Evolutionary conservation across 2,329 filamentous ascomycete genomes (phyloP), one percentile per base, ranked within the genome.

Genomic region (Fusarium mexicanum): DNA sequence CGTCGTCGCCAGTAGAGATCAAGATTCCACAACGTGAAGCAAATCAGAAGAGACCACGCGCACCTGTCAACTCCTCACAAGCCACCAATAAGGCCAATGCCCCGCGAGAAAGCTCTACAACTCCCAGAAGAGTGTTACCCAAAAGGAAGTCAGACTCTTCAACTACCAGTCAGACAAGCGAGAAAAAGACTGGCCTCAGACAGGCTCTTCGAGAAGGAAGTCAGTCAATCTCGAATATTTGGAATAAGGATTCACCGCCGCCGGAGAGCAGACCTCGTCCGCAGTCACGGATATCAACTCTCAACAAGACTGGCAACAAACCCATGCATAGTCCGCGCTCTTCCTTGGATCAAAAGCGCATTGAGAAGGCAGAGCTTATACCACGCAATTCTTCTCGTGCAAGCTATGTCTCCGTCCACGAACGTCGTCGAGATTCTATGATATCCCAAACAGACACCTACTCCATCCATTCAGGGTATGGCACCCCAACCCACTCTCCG

Each of bases 401-500:
- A 41, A 87, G 86, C 51, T 87, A 86, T 70, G 83, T 88, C 18
- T 87, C 88, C 1, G 80, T 88, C 8, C 86, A 87, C 43, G 86
- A 90, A 55, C 83, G 81, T 33, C 84, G 86, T 8, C 85, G 87
- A 29, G 86, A 88, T 71, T 91, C 89, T 1, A 78, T 89, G 18
- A 83, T 89, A 8, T 90, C 89, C 0, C 84, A 88, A 58, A 88
- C 88, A 3, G 89, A 90, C 63, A 86, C 87, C 2, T 88, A 87
- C 66, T 88, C 88, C 0, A 80, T 89, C 31, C 85, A 87, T 61
- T 85, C 87, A 0, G 78, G 83, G 24, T 84, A 87, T 24, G 83
- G 83, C 48, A 80, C 83, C 12, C 80, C 84, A 17, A 84, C 86
- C 2, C 82, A 84, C 24, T 88, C 89, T 1, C 86, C 87, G 0